These are phyloP conservation scores for Cardamine chenopodiifolia DNA, from an alignment of 345 rosid genomes.

Conservation along the genomic window DNA sequence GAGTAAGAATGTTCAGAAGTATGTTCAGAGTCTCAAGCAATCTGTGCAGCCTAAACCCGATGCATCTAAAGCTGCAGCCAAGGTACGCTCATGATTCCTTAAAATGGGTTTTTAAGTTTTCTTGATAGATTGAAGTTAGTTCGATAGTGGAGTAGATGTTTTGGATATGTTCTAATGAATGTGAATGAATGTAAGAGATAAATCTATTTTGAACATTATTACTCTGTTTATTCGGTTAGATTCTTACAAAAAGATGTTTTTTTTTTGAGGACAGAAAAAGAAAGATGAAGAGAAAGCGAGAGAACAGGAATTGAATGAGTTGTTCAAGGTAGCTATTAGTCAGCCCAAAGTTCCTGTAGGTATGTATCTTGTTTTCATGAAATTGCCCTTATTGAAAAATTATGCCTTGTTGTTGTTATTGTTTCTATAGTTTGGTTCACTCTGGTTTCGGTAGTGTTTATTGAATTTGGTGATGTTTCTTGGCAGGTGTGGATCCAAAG, in stretches of 20 bases:
- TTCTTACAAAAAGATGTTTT: slow-evolving; percentile 8
- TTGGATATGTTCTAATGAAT: neutral
- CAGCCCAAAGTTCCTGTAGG: slow-evolving; percentile 95
- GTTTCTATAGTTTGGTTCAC: neutral
- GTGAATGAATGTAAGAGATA: neutral
- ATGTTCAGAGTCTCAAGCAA: slow-evolving; percentile 83
- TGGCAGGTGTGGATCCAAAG: slow-evolving; percentile 93
- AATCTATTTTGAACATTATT: neutral
- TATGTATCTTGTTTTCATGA: slow-evolving; percentile 32
- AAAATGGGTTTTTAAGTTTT: slow-evolving; percentile 10
- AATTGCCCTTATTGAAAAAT: neutral
- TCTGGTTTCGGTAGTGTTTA: neutral
- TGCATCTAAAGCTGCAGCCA: slow-evolving; percentile 62
- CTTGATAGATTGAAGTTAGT: slow-evolving; percentile 11
- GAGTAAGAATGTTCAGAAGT: slow-evolving; percentile 94
- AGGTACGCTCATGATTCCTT: slow-evolving; percentile 47
- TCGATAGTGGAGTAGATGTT: slow-evolving; percentile 12
- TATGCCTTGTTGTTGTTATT: neutral
- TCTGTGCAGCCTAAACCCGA: slow-evolving; percentile 81
- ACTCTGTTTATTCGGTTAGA: neutral
- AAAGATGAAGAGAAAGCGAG: slow-evolving; percentile 95
- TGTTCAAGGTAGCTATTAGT: slow-evolving; percentile 88
- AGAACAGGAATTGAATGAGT: slow-evolving; percentile 89
- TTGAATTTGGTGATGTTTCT: slow-evolving; percentile 8
- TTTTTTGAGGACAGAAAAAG: slow-evolving; percentile 69